These are phyloP conservation scores for Annulohypoxylon maeteangense DNA, from an alignment of 495 filamentous ascomycete species.

Conservation along the genomic window DNA sequence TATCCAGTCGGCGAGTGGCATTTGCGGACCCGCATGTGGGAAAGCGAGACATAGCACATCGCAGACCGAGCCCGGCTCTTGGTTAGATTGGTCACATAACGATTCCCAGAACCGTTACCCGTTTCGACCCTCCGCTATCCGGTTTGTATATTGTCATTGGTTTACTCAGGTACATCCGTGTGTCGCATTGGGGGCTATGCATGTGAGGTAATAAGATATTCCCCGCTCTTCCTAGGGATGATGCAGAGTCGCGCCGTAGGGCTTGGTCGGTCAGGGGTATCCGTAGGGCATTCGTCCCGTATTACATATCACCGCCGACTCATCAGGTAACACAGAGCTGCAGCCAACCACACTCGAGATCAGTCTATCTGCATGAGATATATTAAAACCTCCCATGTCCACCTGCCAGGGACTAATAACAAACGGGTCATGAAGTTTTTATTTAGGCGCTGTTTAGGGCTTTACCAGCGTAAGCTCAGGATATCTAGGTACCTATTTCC, in stretches of 20 bases:
- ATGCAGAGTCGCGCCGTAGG: conserved; percentile 3
- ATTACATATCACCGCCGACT: conserved; percentile 1
- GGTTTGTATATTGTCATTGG: background rate
- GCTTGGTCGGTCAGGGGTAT: conserved; percentile 8
- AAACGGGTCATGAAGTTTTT: background rate
- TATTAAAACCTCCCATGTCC: background rate
- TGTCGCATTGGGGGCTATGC: conserved; percentile 18
- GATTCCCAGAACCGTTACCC: background rate
- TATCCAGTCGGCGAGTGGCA: background rate
- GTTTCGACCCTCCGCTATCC: background rate
- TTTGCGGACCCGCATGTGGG: background rate
- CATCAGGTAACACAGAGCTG: background rate
- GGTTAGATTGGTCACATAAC: conserved; percentile 1
- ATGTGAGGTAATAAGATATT: background rate
- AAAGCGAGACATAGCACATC: conserved; percentile 1
- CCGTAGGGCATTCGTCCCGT: conserved; percentile 8
- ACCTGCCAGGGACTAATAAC: background rate
- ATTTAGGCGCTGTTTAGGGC: conserved; percentile 2
- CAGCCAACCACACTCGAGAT: background rate
- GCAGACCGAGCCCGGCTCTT: background rate
- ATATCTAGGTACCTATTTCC: background rate
- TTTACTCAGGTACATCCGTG: background rate
- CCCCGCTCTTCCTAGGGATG: conserved; percentile 8
- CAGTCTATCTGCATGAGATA: background rate
- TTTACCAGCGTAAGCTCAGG: background rate